Evolutionary conservation across 1,284 basidiomycete species (phyloP).

Genomic region (Malassezia obtusa): DNA sequence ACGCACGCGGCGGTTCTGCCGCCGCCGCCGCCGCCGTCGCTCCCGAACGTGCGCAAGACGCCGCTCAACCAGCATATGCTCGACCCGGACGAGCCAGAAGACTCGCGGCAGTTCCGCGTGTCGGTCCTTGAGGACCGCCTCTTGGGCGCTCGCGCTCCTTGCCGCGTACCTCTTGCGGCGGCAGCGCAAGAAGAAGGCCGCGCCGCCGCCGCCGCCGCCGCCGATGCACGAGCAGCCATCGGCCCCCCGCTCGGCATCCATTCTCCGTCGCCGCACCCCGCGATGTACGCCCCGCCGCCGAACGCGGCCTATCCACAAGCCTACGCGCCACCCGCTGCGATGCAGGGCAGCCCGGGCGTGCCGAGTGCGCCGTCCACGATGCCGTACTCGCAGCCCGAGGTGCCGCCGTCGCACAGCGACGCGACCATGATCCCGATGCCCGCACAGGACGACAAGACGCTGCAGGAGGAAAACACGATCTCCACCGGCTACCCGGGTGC

Average conservation of each 20-base stretch:
- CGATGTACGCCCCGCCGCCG: background rate
- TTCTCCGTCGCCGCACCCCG: background rate
- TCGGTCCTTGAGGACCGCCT: constrained; percentile 41
- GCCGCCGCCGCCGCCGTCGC: constrained; percentile 5
- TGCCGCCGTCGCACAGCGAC: background rate
- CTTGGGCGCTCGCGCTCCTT: constrained; percentile 15
- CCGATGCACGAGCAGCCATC: background rate
- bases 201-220: background rate
- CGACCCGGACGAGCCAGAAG: constrained; percentile 35
- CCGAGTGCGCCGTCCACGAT: too few species aligned
- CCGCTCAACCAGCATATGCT: constrained; percentile 15
- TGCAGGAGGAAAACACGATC: background rate
- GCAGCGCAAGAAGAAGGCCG: background rate
- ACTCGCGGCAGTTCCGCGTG: constrained; percentile 24
- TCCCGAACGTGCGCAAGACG: constrained; percentile 1
- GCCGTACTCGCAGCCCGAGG: background rate
- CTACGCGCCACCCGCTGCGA: too few species aligned
- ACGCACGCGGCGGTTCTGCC: background rate
- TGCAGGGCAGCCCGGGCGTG: too few species aligned
- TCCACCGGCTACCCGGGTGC: background rate
- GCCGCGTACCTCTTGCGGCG: constrained; percentile 6
- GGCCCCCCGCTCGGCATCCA: background rate
- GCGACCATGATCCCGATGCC: background rate
- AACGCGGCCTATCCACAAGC: background rate
- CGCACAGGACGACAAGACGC: background rate